Conservation (phyloP, 2,329 filamentous ascomycete genomes). For the Xylariaceae sp. region DNA sequence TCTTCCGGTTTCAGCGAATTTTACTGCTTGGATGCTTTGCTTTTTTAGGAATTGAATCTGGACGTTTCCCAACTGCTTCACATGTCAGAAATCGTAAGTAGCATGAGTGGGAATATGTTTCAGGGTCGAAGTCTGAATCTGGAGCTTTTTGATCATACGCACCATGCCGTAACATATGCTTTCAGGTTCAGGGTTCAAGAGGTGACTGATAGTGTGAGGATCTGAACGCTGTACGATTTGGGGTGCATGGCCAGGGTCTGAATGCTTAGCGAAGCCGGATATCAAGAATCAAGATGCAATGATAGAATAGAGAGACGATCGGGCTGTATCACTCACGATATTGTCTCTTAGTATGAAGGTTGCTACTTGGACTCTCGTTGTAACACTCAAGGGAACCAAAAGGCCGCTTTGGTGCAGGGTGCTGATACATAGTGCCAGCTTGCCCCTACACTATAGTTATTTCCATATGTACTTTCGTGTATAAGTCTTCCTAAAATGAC, state of each 20-base stretch:
- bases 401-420: no score
- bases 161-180: conserved; percentile 19
- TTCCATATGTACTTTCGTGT: no score
- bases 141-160: neutral
- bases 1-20: neutral
- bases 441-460: no score
- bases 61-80: conserved; percentile 2
- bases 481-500: no score
- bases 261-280: no score
- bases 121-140: neutral
- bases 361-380: no score
- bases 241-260: neutral
- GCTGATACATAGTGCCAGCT: no score
- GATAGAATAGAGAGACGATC: no score
- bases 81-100: neutral
- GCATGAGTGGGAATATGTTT: neutral
- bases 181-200: neutral
- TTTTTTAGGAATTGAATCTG: neutral
- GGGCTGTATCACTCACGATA: neutral
- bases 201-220: neutral
- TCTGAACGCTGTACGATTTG: neutral
- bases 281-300: no score
- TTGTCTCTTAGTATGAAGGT: neutral
- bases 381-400: no score
- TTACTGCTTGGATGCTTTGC: neutral